Percentiles rank a stretch among this genome's conserved stretches.
Evolutionary conservation across 2,329 filamentous ascomycete genomes (phyloP).

Genomic region (Talaromyces sp.): DNA sequence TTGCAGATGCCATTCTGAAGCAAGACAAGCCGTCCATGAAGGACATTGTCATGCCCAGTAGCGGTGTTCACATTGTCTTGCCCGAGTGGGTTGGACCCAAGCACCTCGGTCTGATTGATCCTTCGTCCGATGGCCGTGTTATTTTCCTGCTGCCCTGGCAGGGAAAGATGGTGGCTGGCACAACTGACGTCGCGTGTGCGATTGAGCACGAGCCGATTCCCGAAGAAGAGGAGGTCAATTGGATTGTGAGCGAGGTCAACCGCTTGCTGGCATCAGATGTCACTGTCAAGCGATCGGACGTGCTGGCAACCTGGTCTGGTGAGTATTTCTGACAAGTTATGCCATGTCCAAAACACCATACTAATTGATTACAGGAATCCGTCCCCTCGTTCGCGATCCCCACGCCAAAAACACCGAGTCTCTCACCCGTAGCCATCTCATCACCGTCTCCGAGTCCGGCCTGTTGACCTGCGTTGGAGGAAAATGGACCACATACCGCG

Average conservation of each 20-base stretch:
- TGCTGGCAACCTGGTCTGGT: constrained; percentile 82
- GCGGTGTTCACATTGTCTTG: constrained; percentile 79
- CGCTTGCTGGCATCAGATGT: constrained; percentile 80
- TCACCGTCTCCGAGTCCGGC: constrained; percentile 70
- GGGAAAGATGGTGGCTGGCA: constrained; percentile 85
- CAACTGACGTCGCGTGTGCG: constrained; percentile 71
- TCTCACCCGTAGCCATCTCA: constrained; percentile 80
- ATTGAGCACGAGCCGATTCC: constrained; percentile 71
- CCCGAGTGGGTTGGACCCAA: constrained; percentile 80
- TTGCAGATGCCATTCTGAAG: constrained; percentile 78
- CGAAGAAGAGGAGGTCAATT: constrained; percentile 77
- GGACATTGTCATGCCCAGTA: constrained; percentile 78
- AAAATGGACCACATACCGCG: constrained; percentile 89
- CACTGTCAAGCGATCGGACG: constrained; percentile 75
- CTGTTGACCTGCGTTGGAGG: constrained; percentile 80
- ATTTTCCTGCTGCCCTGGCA: constrained; percentile 94
- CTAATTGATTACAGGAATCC: constrained; percentile 45
- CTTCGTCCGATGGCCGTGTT: constrained; percentile 77
- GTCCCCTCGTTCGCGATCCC: constrained; percentile 78
- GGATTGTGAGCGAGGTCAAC: constrained; percentile 79
- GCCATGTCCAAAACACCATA: not conserved
- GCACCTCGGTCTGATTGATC: constrained; percentile 84
- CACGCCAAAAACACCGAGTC: constrained; percentile 81
- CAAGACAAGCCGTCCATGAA: constrained; percentile 68
- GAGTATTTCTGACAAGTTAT: not conserved